phyloP scores from a whole-genome alignment of 2,329 filamentous ascomycete genomes.

The Phaeosphaeriaceae sp. region DNA sequence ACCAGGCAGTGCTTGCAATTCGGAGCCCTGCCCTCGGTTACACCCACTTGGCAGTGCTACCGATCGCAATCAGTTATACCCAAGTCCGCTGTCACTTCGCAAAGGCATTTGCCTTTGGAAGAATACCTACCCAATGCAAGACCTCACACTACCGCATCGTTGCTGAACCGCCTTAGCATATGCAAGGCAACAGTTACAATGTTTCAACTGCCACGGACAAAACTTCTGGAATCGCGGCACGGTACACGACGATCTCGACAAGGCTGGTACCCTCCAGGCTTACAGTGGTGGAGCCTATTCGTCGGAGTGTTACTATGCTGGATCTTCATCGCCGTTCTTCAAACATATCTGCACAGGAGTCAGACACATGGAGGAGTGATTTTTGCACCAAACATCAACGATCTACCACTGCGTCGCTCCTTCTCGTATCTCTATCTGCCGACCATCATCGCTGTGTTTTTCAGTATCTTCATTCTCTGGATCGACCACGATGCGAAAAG shows the following conservation, averaged over 20 bases:
- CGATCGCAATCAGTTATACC: no score
- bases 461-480: constrained; percentile 65
- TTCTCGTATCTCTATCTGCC: constrained; percentile 59
- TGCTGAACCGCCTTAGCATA: no score
- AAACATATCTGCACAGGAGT: constrained; percentile 54
- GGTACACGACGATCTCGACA: not conserved
- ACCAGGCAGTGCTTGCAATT: no score
- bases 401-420: constrained; percentile 50
- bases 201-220: no score
- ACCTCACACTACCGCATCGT: no score
- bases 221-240: no score
- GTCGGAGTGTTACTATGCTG: constrained; percentile 12
- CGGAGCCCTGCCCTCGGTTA: no score
- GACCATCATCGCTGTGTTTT: constrained; percentile 61
- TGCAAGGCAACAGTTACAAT: no score
- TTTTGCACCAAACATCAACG: constrained; percentile 44
- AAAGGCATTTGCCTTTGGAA: no score
- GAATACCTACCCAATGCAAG: no score
- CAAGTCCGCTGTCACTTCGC: no score
- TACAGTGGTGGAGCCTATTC: constrained; percentile 15
- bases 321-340: constrained; percentile 52
- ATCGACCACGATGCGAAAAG: constrained; percentile 66
- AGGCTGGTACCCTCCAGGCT: constrained; percentile 1
- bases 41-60: no score
- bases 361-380: constrained; percentile 52